Evolutionary conservation across 306 rosid genomes (phyloP), one percentile per base, ranked within the genome.

Genomic region (Vigna nakashimae): DNA sequence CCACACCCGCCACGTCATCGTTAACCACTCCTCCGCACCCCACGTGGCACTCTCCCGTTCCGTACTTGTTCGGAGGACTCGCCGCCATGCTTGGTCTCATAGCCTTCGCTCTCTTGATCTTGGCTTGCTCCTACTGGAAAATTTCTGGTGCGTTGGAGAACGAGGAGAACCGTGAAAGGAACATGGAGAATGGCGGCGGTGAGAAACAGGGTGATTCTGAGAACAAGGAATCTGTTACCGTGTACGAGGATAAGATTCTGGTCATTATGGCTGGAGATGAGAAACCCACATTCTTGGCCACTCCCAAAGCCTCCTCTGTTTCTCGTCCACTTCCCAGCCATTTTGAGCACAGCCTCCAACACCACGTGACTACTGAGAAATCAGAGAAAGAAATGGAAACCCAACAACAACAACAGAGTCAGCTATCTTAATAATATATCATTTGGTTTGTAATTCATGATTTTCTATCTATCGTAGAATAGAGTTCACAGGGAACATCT

Each of bases 21-120:
- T 9, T 17, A 18, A 45, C 52, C 0, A 26, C 9, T 17, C 15
- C 56, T 16, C 85, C 69, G 60, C 52, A 65, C 16, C 87, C 90
- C 0, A 86, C 96, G 1, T 92, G 99, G 98, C 98, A 91, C 88
- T 95, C 97, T 32, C 98, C 98, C 9, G 82, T 95, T 50, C 99
- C 97, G 2, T 95, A 91, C 79, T 88, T 95, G 5, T 91, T 92
- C 40, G 99, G 99, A 34, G 97, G 99, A 5, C 82, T 95, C 0
- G 96, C 93, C 0, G 96, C 97, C 32, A 95, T 92, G 99, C 62
- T 92, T 18, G 92, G 96, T 28, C 82, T 95, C 16, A 85, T 95
- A 64, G 91, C 90, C 0, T 90, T 90, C 16, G 98, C 99, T 9
- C 88, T 95, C 0, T 71, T 92, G 82, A 86, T 95, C 84, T 63